Conservation (phyloP, 2,329 filamentous ascomycete species). For the Trichoderma pleuroti region DNA sequence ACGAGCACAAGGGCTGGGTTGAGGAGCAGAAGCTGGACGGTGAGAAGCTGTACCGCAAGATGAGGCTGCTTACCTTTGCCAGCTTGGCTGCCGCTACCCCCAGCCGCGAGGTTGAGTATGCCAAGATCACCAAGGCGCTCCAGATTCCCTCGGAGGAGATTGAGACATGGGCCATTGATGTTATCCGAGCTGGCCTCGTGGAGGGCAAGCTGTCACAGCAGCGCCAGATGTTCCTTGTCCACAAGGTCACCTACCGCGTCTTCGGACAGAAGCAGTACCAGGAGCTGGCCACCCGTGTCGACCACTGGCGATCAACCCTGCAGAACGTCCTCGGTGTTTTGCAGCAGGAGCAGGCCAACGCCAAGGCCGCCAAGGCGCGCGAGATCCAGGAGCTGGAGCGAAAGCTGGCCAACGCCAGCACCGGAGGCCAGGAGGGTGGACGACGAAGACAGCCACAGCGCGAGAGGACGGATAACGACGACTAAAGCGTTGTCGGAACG, state of each 20-base stretch:
- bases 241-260: constrained; percentile 92
- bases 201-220: constrained; percentile 95
- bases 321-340: constrained; percentile 75
- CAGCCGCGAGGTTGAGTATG: constrained; percentile 84
- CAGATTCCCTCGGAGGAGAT: constrained; percentile 81
- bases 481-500: constrained; percentile 37
- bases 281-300: constrained; percentile 84
- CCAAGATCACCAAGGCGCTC: constrained; percentile 76
- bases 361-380: constrained; percentile 71
- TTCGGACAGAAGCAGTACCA: constrained; percentile 98
- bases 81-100: constrained; percentile 80
- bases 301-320: constrained; percentile 85
- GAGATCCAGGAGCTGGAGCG: constrained; percentile 69
- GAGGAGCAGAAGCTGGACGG: constrained; percentile 71
- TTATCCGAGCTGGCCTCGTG: constrained; percentile 90
- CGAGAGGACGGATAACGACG: constrained; percentile 55
- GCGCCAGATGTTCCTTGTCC: constrained; percentile 88
- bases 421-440: constrained; percentile 29
- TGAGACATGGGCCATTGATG: constrained; percentile 98
- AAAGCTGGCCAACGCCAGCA: constrained; percentile 50
- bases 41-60: constrained; percentile 82
- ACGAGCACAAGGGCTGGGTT: constrained; percentile 83
- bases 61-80: constrained; percentile 90
- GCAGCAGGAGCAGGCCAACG: constrained; percentile 75
- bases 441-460: constrained; percentile 34